Percentiles rank a stretch among this genome's conserved stretches.
These are phyloP conservation scores for Pterulicium gracile DNA, from an alignment of 1,284 basidiomycete species.

Conservation along the genomic window DNA sequence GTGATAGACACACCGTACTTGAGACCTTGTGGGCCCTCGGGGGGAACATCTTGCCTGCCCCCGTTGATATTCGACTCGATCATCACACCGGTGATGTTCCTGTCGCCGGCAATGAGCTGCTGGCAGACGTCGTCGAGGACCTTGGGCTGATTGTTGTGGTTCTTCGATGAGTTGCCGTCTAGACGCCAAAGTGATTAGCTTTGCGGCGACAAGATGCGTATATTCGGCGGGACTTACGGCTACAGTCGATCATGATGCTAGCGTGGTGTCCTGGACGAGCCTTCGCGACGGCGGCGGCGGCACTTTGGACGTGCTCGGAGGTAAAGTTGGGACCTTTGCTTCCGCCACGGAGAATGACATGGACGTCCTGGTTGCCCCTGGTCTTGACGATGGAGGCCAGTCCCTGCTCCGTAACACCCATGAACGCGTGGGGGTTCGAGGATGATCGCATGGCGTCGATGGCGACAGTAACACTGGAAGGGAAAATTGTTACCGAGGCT, in stretches of 20 bases:
- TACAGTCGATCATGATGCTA: constrained; percentile 80
- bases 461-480: constrained; percentile 53
- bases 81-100: constrained; percentile 89
- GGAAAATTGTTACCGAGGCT: constrained; percentile 3
- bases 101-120: constrained; percentile 73
- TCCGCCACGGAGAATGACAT: constrained; percentile 90
- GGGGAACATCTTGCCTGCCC: constrained; percentile 77
- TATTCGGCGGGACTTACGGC: constrained; percentile 39
- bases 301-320: constrained; percentile 65
- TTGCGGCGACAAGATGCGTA: constrained; percentile 8
- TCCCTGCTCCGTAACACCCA: constrained; percentile 94
- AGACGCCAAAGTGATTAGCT: constrained; percentile 5
- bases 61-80: constrained; percentile 90
- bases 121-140: constrained; percentile 69
- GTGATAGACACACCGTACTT: constrained; percentile 87
- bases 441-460: constrained; percentile 96
- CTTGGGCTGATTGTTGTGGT: constrained; percentile 84
- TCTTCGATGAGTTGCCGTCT: constrained; percentile 90
- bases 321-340: constrained; percentile 82
- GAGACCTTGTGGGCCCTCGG: constrained; percentile 48
- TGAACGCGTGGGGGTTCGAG: constrained; percentile 90
- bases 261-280: constrained; percentile 53
- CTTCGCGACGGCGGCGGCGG: constrained; percentile 60
- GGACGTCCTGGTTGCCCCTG: constrained; percentile 83
- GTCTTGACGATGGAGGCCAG: constrained; percentile 96